phyloP scores from a whole-genome alignment of 768 basidiomycete species.

The Collybia nuda region DNA sequence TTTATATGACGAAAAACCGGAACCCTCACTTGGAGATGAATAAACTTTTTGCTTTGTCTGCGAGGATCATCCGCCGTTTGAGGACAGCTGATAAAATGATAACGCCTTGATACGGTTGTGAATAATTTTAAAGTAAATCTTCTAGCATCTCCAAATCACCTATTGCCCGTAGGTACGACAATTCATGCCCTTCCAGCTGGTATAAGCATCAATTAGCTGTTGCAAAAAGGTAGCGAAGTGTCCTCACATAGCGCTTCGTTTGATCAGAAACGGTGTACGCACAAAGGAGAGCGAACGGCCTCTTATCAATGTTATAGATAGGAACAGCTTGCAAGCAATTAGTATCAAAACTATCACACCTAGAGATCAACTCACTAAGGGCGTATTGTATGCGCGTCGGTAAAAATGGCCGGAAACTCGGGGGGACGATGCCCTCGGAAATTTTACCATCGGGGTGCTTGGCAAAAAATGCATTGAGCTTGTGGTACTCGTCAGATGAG shows the following conservation, averaged over 20 bases:
- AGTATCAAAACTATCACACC: conserved; percentile 4
- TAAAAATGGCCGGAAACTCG: conserved; percentile 80
- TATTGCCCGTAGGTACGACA: conserved; percentile 91
- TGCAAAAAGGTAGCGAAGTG: conserved; percentile 19
- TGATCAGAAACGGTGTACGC: conserved; percentile 87
- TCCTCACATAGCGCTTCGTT: conserved; percentile 71
- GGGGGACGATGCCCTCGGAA: conserved; percentile 83
- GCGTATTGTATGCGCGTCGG: conserved; percentile 85
- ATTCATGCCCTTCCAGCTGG: conserved; percentile 83
- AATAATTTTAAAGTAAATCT: not conserved
- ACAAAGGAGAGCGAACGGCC: conserved; percentile 87
- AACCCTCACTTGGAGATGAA: conserved; percentile 84
- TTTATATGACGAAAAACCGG: not conserved
- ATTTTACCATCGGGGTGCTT: conserved; percentile 85
- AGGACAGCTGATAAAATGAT: conserved; percentile 92
- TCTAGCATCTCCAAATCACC: conserved; percentile 37
- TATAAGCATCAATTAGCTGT: not conserved
- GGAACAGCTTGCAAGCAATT: conserved; percentile 64
- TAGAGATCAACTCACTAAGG: conserved; percentile 56
- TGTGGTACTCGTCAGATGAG: conserved; percentile 68
- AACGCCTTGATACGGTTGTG: conserved; percentile 49
- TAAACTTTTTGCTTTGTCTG: conserved; percentile 90
- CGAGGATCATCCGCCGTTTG: conserved; percentile 89
- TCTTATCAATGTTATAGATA: conserved; percentile 90
- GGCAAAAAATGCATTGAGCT: conserved; percentile 74